Percentiles rank a stretch among this genome's conserved stretches.
phyloP scores from a whole-genome alignment of 768 basidiomycete species.

The Exidia glandulosa region DNA sequence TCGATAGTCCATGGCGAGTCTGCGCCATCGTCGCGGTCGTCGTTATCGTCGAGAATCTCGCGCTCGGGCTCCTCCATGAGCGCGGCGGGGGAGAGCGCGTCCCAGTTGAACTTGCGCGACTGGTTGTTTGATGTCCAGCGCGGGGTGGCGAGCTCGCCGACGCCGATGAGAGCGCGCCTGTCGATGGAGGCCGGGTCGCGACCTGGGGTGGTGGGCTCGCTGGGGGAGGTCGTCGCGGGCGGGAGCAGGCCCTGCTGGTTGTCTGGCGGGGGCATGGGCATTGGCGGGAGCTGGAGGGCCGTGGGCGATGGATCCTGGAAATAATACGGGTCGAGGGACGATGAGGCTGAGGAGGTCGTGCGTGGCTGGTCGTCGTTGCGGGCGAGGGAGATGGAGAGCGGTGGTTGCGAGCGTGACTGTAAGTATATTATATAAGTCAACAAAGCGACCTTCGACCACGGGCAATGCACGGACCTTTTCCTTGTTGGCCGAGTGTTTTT shows the following conservation, averaged over 20 bases:
- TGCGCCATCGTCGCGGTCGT: conserved; percentile 39
- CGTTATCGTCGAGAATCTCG: conserved; percentile 19
- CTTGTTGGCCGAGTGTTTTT: neutral
- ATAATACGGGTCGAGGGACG: conserved; percentile 2
- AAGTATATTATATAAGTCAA: neutral
- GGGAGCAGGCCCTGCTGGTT: neutral
- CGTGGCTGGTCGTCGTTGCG: neutral
- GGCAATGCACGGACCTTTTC: neutral
- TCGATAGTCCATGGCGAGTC: conserved; percentile 88
- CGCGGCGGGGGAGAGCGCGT: neutral
- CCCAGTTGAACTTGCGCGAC: conserved; percentile 5
- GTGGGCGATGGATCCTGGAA: conserved; percentile 2
- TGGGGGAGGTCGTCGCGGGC: conserved; percentile 8
- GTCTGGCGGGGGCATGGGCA: neutral
- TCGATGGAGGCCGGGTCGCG: conserved; percentile 74
- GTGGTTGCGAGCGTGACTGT: neutral
- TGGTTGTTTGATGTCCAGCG: conserved; percentile 63
- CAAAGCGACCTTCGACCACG: neutral
- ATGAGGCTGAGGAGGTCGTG: neutral
- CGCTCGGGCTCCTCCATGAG: conserved; percentile 5
- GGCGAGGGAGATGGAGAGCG: neutral
- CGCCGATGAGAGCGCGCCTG: conserved; percentile 78
- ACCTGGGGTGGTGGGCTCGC: conserved; percentile 59
- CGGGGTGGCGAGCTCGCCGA: conserved; percentile 95
- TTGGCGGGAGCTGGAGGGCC: neutral